phyloP scores from a whole-genome alignment of 202 grass and related monocot species.

The Brachypodium distachyon region DNA sequence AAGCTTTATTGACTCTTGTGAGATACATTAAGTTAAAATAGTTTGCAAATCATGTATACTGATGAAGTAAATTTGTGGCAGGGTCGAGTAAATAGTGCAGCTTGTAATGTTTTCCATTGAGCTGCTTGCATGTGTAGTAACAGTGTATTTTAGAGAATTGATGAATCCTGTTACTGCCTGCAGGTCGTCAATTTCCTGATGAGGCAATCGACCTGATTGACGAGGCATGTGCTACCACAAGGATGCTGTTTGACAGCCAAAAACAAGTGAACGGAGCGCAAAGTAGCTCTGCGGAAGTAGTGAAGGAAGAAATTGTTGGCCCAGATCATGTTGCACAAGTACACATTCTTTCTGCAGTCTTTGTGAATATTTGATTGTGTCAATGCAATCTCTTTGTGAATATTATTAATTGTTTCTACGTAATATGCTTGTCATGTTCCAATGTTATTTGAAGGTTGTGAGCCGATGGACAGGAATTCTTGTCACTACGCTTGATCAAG shows the following conservation, averaged over 20 bases:
- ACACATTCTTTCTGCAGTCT: background rate
- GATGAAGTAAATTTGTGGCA: too few relatives aligned
- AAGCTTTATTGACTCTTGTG: too few relatives aligned
- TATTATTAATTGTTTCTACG: too few relatives aligned
- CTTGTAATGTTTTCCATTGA: too few relatives aligned
- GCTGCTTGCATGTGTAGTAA: too few relatives aligned
- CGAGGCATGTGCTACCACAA: slow-evolving; percentile 27
- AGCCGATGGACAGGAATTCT: slow-evolving; percentile 29
- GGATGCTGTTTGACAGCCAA: background rate
- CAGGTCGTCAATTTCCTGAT: slow-evolving; percentile 43
- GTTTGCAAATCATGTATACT: too few relatives aligned
- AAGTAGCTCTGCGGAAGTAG: too few relatives aligned
- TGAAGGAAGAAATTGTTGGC: slow-evolving; percentile 7
- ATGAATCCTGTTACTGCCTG: too few relatives aligned
- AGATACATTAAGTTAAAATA: too few relatives aligned
- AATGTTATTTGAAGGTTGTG: slow-evolving; percentile 25
- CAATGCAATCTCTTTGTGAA: too few relatives aligned
- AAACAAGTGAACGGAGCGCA: background rate
- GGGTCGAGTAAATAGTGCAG: too few relatives aligned
- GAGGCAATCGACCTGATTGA: slow-evolving; percentile 58
- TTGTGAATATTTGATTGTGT: background rate
- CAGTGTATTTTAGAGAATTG: too few relatives aligned
- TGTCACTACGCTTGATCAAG: background rate
- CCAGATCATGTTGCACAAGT: slow-evolving; percentile 25
- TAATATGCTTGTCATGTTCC: background rate